A percentile compares a stretch with the other conserved stretches of the same genome.
phyloP scores from a whole-genome alignment of 1,284 basidiomycete genomes.

The Puccinia triticina region DNA sequence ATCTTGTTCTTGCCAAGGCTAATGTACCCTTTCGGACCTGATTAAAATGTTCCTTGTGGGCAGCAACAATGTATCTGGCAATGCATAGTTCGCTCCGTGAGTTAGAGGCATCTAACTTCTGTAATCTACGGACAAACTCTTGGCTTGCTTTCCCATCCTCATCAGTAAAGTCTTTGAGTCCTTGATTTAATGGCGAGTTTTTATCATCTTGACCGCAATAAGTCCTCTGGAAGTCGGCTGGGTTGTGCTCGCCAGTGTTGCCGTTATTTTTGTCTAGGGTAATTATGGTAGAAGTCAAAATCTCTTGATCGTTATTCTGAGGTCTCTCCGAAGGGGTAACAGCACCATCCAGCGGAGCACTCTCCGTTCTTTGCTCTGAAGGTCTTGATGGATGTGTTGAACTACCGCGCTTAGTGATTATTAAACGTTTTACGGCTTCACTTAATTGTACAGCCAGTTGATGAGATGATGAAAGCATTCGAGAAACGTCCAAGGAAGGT shows the following conservation, averaged over 20 bases:
- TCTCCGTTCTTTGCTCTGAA: neutral
- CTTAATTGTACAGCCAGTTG: constrained; percentile 1
- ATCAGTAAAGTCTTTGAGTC: constrained; percentile 86
- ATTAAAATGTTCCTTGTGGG: constrained; percentile 87
- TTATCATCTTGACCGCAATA: constrained; percentile 80
- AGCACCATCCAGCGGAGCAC: neutral
- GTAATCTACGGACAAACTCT: constrained; percentile 81
- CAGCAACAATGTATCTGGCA: constrained; percentile 83
- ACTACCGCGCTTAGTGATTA: neutral
- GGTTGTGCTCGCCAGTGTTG: constrained; percentile 57
- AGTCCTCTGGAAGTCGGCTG: constrained; percentile 80
- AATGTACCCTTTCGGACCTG: constrained; percentile 64
- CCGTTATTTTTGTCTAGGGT: constrained; percentile 3
- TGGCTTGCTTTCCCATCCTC: constrained; percentile 86
- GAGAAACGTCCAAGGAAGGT: constrained; percentile 1
- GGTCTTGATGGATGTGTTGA: neutral
- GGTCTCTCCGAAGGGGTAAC: neutral
- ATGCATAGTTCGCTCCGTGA: constrained; percentile 87
- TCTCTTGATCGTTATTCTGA: constrained; percentile 28
- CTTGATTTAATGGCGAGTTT: constrained; percentile 85
- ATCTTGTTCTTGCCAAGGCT: constrained; percentile 17
- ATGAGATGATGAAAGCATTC: neutral
- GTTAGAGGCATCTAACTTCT: constrained; percentile 76
- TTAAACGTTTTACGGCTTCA: neutral
- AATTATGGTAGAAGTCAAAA: neutral